phyloP scores from a whole-genome alignment of 2,329 filamentous ascomycete genomes.

The Hypoxylon rubiginosum region DNA sequence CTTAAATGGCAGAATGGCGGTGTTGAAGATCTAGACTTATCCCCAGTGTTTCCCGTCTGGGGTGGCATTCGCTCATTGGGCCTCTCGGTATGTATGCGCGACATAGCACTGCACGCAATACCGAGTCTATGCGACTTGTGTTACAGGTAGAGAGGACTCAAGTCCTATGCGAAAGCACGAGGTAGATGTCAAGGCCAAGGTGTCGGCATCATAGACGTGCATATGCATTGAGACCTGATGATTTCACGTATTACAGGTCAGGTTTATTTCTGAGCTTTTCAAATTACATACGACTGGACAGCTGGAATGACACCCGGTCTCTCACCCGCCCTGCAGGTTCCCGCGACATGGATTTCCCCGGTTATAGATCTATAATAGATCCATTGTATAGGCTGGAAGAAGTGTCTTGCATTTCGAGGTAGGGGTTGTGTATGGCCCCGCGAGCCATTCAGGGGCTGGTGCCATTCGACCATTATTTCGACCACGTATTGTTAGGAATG shows the following conservation, averaged over 20 bases:
- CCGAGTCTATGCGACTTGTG: slow-evolving; percentile 3
- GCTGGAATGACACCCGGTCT: background rate
- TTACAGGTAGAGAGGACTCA: background rate
- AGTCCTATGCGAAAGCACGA: background rate
- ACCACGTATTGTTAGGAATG: slow-evolving; percentile 7
- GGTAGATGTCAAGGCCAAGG: background rate
- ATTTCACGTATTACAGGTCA: background rate
- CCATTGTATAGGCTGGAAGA: slow-evolving; percentile 2
- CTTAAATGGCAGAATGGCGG: slow-evolving; percentile 6
- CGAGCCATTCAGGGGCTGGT: background rate
- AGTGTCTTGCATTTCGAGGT: background rate
- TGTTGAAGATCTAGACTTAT: background rate
- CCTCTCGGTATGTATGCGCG: background rate
- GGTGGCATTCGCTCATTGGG: background rate
- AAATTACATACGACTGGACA: background rate
- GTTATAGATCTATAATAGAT: slow-evolving; percentile 1
- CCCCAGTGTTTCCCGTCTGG: background rate
- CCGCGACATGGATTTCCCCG: slow-evolving; percentile 6
- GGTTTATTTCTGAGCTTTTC: background rate
- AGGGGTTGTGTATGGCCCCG: background rate
- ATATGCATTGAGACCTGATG: slow-evolving; percentile 14
- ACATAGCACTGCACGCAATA: slow-evolving; percentile 8
- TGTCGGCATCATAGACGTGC: background rate
- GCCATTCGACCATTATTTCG: slow-evolving; percentile 3
- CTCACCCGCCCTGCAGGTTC: background rate